phyloP scores from a whole-genome alignment of 805 yeast species.

The Teunomyces tritomae region DNA sequence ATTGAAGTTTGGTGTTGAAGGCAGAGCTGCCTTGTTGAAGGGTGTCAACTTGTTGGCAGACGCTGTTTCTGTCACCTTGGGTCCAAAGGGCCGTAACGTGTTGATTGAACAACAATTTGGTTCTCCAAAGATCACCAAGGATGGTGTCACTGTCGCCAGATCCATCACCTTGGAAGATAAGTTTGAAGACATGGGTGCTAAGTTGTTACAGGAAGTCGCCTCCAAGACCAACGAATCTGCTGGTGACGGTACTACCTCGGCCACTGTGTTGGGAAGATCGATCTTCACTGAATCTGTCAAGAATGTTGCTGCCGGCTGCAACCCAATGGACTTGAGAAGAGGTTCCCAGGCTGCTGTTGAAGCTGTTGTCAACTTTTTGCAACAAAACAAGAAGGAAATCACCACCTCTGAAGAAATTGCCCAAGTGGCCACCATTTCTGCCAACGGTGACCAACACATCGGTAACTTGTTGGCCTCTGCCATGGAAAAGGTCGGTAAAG shows the following conservation, averaged over 20 bases:
- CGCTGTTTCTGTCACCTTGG: conserved; percentile 94
- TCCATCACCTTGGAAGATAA: conserved; percentile 80
- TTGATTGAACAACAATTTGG: conserved; percentile 96
- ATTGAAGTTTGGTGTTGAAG: conserved; percentile 94
- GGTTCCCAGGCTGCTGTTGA: conserved; percentile 97
- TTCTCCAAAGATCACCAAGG: conserved; percentile 97
- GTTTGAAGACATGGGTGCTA: conserved; percentile 96
- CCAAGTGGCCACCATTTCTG: conserved; percentile 97
- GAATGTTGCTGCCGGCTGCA: conserved; percentile 98
- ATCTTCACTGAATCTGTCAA: conserved; percentile 93
- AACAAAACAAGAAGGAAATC: conserved; percentile 84
- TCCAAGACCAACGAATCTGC: conserved; percentile 96
- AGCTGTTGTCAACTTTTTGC: conserved; percentile 82
- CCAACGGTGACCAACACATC: conserved; percentile 92
- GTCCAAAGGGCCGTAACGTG: conserved; percentile 97
- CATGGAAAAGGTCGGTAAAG: conserved; percentile 98
- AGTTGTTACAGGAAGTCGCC: conserved; percentile 93
- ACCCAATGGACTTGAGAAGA: conserved; percentile 97
- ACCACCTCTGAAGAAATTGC: conserved; percentile 94
- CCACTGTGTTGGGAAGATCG: conserved; percentile 93
- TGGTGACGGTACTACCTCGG: conserved; percentile 98
- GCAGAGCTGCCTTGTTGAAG: conserved; percentile 87
- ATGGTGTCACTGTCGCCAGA: conserved; percentile 96
- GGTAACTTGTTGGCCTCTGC: conserved; percentile 91
- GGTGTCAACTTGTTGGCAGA: conserved; percentile 95